phyloP scores from a whole-genome alignment of 352 stramenopile genomes.

The Thraustochytrium sp. region DNA sequence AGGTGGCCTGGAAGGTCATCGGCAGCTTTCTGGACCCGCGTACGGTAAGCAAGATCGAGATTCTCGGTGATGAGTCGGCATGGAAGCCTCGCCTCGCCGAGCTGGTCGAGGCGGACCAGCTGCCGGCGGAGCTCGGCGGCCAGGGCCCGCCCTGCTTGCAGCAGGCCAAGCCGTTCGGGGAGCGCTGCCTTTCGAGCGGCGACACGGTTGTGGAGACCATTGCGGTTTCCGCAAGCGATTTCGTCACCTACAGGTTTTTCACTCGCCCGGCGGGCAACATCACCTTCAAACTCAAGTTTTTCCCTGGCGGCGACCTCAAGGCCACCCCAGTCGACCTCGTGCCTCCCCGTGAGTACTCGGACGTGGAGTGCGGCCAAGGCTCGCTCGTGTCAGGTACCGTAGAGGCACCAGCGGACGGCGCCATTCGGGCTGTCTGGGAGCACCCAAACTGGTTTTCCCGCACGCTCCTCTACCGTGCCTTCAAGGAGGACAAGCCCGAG shows the following conservation, averaged over 20 bases:
- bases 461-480: constrained; percentile 1
- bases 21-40: constrained; percentile 64
- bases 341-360: background rate
- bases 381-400: background rate
- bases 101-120: constrained; percentile 19
- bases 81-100: constrained; percentile 31
- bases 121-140: constrained; percentile 21
- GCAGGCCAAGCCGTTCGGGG: background rate
- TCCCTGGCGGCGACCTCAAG: background rate
- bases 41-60: constrained; percentile 63
- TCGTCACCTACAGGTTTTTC: constrained; percentile 20
- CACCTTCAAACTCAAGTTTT: constrained; percentile 8
- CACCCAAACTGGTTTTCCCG: constrained; percentile 16
- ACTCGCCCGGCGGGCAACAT: background rate
- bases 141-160: background rate
- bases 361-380: background rate
- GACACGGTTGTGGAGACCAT: background rate
- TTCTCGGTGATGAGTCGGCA: background rate
- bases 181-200: background rate
- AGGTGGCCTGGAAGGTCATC: constrained; percentile 64
- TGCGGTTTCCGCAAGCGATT: background rate
- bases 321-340: background rate
- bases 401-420: background rate
- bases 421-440: constrained; percentile 7
- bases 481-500: background rate